These are phyloP conservation scores for Boletales sp. DNA, from an alignment of 768 basidiomycete genomes.

Conservation along the genomic window DNA sequence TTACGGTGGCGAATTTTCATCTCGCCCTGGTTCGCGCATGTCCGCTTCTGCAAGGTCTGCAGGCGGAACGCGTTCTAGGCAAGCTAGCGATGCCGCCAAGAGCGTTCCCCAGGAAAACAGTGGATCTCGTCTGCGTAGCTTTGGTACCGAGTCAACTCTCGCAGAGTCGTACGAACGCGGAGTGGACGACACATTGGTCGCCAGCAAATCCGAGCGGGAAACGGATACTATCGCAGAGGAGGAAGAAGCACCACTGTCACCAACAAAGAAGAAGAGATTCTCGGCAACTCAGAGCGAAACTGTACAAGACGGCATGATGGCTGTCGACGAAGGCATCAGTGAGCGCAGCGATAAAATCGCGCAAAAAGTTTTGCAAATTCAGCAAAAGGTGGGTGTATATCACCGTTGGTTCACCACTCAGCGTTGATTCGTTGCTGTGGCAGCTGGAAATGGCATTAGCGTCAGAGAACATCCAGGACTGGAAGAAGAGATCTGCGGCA, in stretches of 20 bases:
- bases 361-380: constrained; percentile 83
- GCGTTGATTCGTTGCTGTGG: constrained; percentile 5
- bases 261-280: constrained; percentile 70
- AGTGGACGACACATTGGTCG: constrained; percentile 35
- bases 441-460: constrained; percentile 77
- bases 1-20: constrained; percentile 51
- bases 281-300: constrained; percentile 64
- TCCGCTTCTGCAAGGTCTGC: constrained; percentile 50
- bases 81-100: constrained; percentile 57
- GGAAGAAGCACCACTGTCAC: constrained; percentile 41
- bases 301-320: constrained; percentile 75
- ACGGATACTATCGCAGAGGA: constrained; percentile 59
- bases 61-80: constrained; percentile 51
- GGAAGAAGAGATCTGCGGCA: constrained; percentile 29
- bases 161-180: constrained; percentile 60
- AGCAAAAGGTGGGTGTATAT: constrained; percentile 68
- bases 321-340: constrained; percentile 84
- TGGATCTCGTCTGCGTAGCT: constrained; percentile 55
- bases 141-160: constrained; percentile 78
- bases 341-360: constrained; percentile 85
- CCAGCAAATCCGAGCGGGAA: constrained; percentile 38
- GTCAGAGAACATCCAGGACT: constrained; percentile 44
- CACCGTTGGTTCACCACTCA: background rate
- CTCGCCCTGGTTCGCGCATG: constrained; percentile 64
- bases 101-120: constrained; percentile 25